Evolutionary conservation across 768 basidiomycete species (phyloP).

Genomic region (Auricularia sp.): DNA sequence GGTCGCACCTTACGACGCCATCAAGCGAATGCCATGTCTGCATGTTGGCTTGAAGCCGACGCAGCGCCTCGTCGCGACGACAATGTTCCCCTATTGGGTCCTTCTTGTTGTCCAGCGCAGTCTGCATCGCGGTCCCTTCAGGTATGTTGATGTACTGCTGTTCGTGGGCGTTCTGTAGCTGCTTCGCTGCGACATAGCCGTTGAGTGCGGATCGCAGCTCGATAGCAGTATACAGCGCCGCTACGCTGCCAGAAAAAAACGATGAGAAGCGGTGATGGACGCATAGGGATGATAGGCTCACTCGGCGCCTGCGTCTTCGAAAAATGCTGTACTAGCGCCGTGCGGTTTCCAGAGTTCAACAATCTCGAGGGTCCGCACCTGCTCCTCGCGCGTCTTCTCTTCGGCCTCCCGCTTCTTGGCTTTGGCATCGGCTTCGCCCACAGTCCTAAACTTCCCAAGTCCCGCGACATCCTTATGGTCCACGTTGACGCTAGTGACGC

Average conservation of each 20-base stretch:
- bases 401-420: constrained; percentile 50
- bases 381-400: constrained; percentile 33
- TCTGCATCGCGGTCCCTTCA: constrained; percentile 21
- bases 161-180: constrained; percentile 56
- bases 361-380: constrained; percentile 42
- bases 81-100: constrained; percentile 13
- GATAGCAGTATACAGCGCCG: constrained; percentile 41
- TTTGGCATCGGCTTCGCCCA: constrained; percentile 56
- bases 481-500: constrained; percentile 37
- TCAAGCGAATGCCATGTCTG: constrained; percentile 71
- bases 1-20: constrained; percentile 46
- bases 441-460: constrained; percentile 46
- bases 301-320: constrained; percentile 56
- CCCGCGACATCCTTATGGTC: constrained; percentile 45
- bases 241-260: constrained; percentile 29
- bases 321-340: constrained; percentile 43
- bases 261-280: constrained; percentile 2
- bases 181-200: constrained; percentile 48
- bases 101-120: constrained; percentile 22
- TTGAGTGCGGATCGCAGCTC: constrained; percentile 53
- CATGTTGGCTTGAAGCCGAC: constrained; percentile 53
- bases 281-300: constrained; percentile 25
- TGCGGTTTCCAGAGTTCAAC: constrained; percentile 73
- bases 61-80: constrained; percentile 48
- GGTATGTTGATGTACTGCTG: constrained; percentile 66